These are phyloP conservation scores for Erodium chrysanthum DNA, from an alignment of 441 rosid genomes.

Conservation along the genomic window DNA sequence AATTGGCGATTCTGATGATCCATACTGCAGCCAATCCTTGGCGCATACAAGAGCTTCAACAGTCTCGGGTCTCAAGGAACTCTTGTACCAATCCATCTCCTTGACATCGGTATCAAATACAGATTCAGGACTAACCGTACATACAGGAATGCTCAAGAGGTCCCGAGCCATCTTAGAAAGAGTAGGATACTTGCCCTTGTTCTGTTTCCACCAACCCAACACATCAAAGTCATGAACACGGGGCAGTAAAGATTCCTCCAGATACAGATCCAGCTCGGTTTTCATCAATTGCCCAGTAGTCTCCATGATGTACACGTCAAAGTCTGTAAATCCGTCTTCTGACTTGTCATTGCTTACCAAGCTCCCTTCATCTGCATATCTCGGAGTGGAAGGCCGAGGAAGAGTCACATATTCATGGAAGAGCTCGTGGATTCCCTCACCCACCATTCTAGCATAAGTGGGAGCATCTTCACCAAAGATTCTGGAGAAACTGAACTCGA, in stretches of 20 bases:
- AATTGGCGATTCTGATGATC: conserved; percentile 25
- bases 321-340: conserved; percentile 58
- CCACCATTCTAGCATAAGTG: conserved; percentile 45
- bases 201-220: conserved; percentile 78
- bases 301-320: conserved; percentile 70
- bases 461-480: conserved; percentile 67
- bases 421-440: conserved; percentile 62
- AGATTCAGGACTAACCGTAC: conserved; percentile 39
- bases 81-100: conserved; percentile 53
- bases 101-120: conserved; percentile 41
- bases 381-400: conserved; percentile 41
- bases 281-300: conserved; percentile 54
- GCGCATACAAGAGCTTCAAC: conserved; percentile 84
- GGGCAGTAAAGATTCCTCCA: conserved; percentile 67
- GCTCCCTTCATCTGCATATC: conserved; percentile 49
- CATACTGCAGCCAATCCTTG: conserved; percentile 68
- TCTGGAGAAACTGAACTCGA: conserved; percentile 70
- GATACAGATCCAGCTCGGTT: conserved; percentile 73
- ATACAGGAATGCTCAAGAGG: conserved; percentile 44
- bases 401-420: conserved; percentile 56
- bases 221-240: conserved; percentile 63
- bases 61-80: conserved; percentile 61
- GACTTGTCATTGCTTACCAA: conserved; percentile 36
- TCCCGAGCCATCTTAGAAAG: conserved; percentile 81
- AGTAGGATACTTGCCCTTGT: conserved; percentile 66